Evolutionary conservation across 768 basidiomycete species (phyloP).

Genomic region (Pleurotus eryngii): DNA sequence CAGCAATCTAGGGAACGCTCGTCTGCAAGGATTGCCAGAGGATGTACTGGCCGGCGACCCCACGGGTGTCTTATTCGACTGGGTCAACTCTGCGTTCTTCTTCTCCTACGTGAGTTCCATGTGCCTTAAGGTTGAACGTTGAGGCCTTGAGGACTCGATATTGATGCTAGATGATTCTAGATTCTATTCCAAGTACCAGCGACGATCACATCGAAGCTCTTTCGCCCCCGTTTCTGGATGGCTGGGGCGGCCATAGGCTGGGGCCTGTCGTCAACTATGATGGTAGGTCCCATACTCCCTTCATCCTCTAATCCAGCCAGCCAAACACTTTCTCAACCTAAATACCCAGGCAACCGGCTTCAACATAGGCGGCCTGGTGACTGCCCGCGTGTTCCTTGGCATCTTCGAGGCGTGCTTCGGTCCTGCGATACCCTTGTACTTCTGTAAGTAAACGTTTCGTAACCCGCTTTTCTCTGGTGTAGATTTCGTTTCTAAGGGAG

Average conservation of each 20-base stretch:
- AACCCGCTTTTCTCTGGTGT: too few relatives aligned
- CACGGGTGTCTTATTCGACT: conserved; percentile 69
- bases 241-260: conserved; percentile 65
- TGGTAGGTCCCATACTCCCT: conserved; percentile 38
- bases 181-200: conserved; percentile 71
- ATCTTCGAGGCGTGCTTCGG: conserved; percentile 78
- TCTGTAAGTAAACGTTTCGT: conserved; percentile 39
- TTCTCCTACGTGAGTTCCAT: conserved; percentile 62
- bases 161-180: conserved; percentile 28
- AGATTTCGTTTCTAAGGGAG: too few relatives aligned
- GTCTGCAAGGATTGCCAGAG: conserved; percentile 64
- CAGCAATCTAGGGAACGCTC: conserved; percentile 77
- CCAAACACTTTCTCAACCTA: too few relatives aligned
- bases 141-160: neutral
- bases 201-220: conserved; percentile 61
- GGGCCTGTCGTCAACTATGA: conserved; percentile 72
- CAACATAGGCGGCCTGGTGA: conserved; percentile 56
- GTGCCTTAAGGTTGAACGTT: neutral
- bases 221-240: conserved; percentile 66
- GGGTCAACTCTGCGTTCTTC: conserved; percentile 76
- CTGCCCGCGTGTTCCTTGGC: conserved; percentile 61
- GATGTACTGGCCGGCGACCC: conserved; percentile 68
- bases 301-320: neutral
- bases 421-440: conserved; percentile 74
- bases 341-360: conserved; percentile 55